Percentiles rank a stretch among this genome's conserved stretches.
These are phyloP conservation scores for Talinum fruticosum DNA, from an alignment of 148 eudicot genomes.

Conservation along the genomic window DNA sequence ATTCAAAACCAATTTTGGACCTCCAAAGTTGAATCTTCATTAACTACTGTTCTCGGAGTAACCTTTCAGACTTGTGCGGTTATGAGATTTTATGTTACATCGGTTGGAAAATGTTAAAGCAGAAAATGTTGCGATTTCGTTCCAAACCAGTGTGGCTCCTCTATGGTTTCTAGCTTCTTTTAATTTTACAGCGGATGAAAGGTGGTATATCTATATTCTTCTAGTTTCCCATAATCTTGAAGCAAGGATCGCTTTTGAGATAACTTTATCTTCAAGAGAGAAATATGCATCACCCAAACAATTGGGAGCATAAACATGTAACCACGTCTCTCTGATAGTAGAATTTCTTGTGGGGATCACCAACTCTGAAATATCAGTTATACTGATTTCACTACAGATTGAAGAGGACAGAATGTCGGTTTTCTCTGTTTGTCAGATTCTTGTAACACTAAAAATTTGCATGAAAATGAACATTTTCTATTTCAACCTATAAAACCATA, in stretches of 20 bases:
- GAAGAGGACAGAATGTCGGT: conserved; percentile 2
- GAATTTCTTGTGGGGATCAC: conserved; percentile 16
- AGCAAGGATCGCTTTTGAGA: no score
- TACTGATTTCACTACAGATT: background rate
- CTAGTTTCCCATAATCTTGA: no score
- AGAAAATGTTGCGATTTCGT: background rate
- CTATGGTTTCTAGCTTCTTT: background rate
- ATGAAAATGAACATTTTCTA: background rate
- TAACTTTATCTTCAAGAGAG: background rate
- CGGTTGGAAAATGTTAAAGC: background rate
- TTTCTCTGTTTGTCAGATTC: background rate
- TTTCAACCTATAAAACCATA: background rate
- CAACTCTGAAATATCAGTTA: conserved; percentile 13
- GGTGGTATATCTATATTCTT: no score
- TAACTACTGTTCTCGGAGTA: background rate
- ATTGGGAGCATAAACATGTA: conserved; percentile 14
- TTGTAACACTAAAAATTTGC: background rate
- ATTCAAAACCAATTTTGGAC: conserved; percentile 19
- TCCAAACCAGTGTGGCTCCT: background rate
- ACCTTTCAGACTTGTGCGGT: conserved; percentile 1
- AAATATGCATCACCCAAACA: conserved; percentile 8
- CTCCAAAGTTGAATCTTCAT: conserved; percentile 14
- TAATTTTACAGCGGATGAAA: background rate
- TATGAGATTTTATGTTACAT: background rate
- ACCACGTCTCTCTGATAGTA: conserved; percentile 10